Evolutionary conservation across 202 grass and related monocot species (phyloP).

Genomic region (Panicum virgatum): DNA sequence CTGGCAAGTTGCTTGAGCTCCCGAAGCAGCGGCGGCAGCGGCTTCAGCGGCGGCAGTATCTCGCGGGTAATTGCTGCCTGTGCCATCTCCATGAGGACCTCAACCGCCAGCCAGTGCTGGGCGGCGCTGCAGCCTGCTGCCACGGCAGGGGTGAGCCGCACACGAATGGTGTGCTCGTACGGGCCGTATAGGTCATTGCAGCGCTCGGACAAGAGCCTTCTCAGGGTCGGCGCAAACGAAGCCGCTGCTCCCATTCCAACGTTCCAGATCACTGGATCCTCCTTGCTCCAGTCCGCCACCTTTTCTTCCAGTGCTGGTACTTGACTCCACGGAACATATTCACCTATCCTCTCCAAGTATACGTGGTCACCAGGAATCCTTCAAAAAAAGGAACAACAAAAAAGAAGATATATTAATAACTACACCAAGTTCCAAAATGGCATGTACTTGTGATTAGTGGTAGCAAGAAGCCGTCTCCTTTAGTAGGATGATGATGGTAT

Average conservation of each 20-base stretch:
- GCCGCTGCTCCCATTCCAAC: background rate
- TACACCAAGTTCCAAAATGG: too few relatives aligned
- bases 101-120: background rate
- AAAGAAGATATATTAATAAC: too few relatives aligned
- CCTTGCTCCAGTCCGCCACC: background rate
- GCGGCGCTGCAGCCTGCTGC: accelerated
- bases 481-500: too few relatives aligned
- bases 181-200: background rate
- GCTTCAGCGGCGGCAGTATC: accelerated
- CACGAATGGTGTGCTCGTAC: background rate
- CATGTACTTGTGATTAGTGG: too few relatives aligned
- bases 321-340: too few relatives aligned
- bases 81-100: background rate
- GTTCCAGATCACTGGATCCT: background rate
- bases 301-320: background rate
- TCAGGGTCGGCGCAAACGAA: background rate
- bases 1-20: background rate
- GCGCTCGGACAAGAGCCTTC: background rate
- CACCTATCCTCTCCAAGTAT: too few relatives aligned
- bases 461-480: too few relatives aligned
- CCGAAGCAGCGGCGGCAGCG: too few relatives aligned
- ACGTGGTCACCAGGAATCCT: too few relatives aligned
- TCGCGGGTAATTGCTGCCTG: background rate
- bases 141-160: background rate
- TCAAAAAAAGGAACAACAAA: too few relatives aligned